phyloP scores from a whole-genome alignment of 192 early-diverging fungal species.

The Umbelopsis sp. region DNA sequence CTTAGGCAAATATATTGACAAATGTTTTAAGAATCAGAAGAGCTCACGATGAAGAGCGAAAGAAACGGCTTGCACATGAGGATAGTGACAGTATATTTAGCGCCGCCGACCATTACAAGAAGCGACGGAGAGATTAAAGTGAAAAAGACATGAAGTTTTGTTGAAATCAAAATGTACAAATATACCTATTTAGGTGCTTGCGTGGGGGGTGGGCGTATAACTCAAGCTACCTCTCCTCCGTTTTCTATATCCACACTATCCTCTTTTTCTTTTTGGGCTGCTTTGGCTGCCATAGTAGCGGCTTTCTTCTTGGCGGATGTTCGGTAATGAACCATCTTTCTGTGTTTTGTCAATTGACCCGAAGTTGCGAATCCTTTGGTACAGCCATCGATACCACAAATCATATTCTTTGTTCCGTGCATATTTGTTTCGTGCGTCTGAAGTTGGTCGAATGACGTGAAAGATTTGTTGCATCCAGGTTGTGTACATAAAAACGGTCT shows the following conservation, averaged over 20 bases:
- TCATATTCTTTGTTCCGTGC: slow-evolving; percentile 41
- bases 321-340: slow-evolving; percentile 45
- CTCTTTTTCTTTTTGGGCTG: slow-evolving; percentile 7
- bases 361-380: slow-evolving; percentile 40
- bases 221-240: not conserved
- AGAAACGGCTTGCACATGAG: slow-evolving; percentile 24
- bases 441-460: slow-evolving; percentile 36
- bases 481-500: slow-evolving; percentile 40
- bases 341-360: slow-evolving; percentile 42
- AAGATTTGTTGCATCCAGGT: slow-evolving; percentile 38
- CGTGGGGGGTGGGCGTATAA: not conserved
- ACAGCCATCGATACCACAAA: slow-evolving; percentile 41
- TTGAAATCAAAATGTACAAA: not conserved
- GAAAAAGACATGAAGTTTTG: not conserved
- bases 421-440: slow-evolving; percentile 41
- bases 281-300: slow-evolving; percentile 24
- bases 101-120: slow-evolving; percentile 1
- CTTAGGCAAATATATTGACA: not conserved
- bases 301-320: slow-evolving; percentile 31
- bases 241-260: slow-evolving; percentile 15
- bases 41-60: slow-evolving; percentile 33
- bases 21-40: slow-evolving; percentile 18
- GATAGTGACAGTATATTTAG: slow-evolving; percentile 11
- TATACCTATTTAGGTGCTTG: not conserved
- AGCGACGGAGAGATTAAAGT: slow-evolving; percentile 1